Conservation (phyloP, 371 early-diverging fungal species). For the Rhizomucor miehei region DNA sequence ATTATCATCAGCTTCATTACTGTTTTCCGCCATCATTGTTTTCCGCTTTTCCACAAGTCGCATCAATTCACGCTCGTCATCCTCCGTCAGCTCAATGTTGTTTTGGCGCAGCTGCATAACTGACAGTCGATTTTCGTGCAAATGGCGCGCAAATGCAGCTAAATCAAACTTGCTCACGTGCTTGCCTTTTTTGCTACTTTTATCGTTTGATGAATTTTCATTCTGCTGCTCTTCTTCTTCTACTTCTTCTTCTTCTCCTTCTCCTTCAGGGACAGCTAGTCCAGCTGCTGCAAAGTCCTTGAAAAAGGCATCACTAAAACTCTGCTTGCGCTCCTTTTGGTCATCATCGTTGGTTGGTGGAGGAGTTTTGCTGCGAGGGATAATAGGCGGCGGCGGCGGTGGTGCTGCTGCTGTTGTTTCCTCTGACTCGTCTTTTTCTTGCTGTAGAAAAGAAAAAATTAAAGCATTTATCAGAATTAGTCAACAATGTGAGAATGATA, state of each 20-base stretch:
- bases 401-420: too few relatives aligned
- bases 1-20: not conserved
- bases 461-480: too few relatives aligned
- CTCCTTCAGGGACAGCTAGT: too few relatives aligned
- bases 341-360: slow-evolving; percentile 10
- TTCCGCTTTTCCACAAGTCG: slow-evolving; percentile 22
- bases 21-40: slow-evolving; percentile 7
- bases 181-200: slow-evolving; percentile 2
- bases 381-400: slow-evolving; percentile 1
- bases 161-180: slow-evolving; percentile 28
- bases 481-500: too few relatives aligned
- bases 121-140: slow-evolving; percentile 43
- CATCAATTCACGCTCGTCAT: slow-evolving; percentile 41
- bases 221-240: too few relatives aligned
- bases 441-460: too few relatives aligned
- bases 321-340: slow-evolving; percentile 3
- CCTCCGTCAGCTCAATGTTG: slow-evolving; percentile 32
- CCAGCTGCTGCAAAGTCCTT: slow-evolving; percentile 29
- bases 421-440: too few relatives aligned
- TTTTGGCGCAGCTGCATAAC: slow-evolving; percentile 38
- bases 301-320: slow-evolving; percentile 33
- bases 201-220: not conserved
- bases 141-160: slow-evolving; percentile 37
- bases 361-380: slow-evolving; percentile 6
- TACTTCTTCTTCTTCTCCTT: too few relatives aligned